These are phyloP conservation scores for Leishmania martiniquensis DNA, from an alignment of 208 protist species.

Conservation along the genomic window DNA sequence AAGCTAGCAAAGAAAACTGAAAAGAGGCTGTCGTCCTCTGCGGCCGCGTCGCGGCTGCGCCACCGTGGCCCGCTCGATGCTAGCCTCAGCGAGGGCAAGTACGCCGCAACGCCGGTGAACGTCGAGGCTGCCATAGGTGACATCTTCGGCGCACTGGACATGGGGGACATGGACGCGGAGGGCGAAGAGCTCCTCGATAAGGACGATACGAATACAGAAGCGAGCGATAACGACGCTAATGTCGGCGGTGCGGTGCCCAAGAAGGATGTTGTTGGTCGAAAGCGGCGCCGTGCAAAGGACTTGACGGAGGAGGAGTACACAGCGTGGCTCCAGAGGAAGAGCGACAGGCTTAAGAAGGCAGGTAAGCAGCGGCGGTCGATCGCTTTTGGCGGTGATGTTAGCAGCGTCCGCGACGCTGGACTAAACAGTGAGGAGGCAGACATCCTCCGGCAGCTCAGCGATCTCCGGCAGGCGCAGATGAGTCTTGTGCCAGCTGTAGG, in stretches of 20 bases:
- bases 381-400: slow-evolving; percentile 28
- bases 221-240: slow-evolving; percentile 21
- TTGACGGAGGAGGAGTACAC: slow-evolving; percentile 79
- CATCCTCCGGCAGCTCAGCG: slow-evolving; percentile 37
- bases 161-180: slow-evolving; percentile 74
- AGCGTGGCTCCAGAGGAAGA: slow-evolving; percentile 60
- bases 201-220: slow-evolving; percentile 4
- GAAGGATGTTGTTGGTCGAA: slow-evolving; percentile 8
- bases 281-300: slow-evolving; percentile 42
- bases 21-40: slow-evolving; percentile 8
- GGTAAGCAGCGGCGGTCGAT: slow-evolving; percentile 8
- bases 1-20: slow-evolving; percentile 1
- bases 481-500: slow-evolving; percentile 19
- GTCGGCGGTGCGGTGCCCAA: neutral
- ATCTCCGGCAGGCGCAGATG: slow-evolving; percentile 36
- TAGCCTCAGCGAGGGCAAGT: slow-evolving; percentile 60
- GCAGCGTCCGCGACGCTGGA: slow-evolving; percentile 14
- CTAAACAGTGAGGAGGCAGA: slow-evolving; percentile 32
- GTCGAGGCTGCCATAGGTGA: slow-evolving; percentile 74
- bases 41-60: slow-evolving; percentile 42
- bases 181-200: slow-evolving; percentile 42
- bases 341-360: slow-evolving; percentile 19
- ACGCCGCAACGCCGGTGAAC: slow-evolving; percentile 60
- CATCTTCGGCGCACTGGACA: slow-evolving; percentile 79
- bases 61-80: slow-evolving; percentile 77